A percentile compares a stretch with the other conserved stretches of the same genome.
phyloP scores from a whole-genome alignment of 1,284 basidiomycete genomes.

The Pseudozyma thailandica region DNA sequence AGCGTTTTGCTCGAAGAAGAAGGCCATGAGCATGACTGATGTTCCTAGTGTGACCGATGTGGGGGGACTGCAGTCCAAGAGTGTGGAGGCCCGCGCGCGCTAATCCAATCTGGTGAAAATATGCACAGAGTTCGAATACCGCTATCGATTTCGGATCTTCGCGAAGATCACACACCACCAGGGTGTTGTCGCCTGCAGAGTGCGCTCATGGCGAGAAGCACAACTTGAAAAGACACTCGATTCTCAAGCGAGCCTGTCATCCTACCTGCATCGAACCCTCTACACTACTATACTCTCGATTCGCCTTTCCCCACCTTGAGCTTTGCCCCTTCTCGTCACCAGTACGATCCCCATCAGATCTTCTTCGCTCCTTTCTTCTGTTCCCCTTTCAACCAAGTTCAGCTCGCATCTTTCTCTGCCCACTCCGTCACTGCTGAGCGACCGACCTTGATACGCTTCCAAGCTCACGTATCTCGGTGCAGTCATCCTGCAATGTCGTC shows the following conservation, averaged over 20 bases:
- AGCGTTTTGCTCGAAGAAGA: too few relatives aligned
- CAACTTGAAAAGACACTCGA: too few relatives aligned
- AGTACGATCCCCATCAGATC: not conserved
- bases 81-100: conserved; percentile 28
- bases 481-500: conserved; percentile 21
- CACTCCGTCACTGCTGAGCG: not conserved
- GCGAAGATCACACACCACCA: conserved; percentile 26
- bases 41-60: conserved; percentile 8
- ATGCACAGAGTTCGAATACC: not conserved
- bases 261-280: not conserved
- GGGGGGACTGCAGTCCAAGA: conserved; percentile 4
- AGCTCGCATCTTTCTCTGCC: not conserved
- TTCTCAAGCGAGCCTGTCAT: conserved; percentile 1
- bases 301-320: too few relatives aligned
- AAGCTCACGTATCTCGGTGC: conserved; percentile 9
- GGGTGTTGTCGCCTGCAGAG: not conserved
- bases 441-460: not conserved
- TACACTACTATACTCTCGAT: too few relatives aligned
- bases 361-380: not conserved
- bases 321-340: too few relatives aligned
- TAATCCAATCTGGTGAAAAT: not conserved
- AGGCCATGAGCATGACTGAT: too few relatives aligned
- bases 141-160: conserved; percentile 36
- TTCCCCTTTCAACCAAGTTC: not conserved
- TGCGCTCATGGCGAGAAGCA: not conserved